Evolutionary conservation across 2,329 filamentous ascomycete species (phyloP).

Genomic region (Talaromyces atroroseus): DNA sequence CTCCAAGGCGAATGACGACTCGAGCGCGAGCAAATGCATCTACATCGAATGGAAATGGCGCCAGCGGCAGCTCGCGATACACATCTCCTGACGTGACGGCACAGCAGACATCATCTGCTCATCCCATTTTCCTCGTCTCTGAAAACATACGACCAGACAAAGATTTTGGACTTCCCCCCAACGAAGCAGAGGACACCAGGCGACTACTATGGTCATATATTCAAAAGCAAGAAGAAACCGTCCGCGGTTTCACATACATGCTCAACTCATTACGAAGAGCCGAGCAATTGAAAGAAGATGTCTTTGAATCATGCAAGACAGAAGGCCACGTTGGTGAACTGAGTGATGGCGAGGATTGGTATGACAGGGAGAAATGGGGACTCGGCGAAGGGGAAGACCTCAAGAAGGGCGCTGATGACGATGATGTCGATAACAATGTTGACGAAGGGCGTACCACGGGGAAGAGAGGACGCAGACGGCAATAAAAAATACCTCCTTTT

Average conservation of each 20-base stretch:
- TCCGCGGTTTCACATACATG: conserved; percentile 52
- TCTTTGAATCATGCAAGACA: conserved; percentile 57
- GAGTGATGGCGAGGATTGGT: conserved; percentile 65
- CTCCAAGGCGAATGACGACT: conserved; percentile 43
- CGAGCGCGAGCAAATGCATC: conserved; percentile 37
- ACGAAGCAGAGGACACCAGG: conserved; percentile 59
- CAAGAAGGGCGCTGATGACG: conserved; percentile 56
- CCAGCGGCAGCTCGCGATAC: conserved; percentile 14
- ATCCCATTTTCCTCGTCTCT: conserved; percentile 56
- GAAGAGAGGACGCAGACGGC: conserved; percentile 34
- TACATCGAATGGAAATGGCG: conserved; percentile 25
- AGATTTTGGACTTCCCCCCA: conserved; percentile 52
- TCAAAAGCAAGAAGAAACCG: conserved; percentile 61
- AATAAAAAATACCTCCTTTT: neutral
- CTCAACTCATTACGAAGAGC: conserved; percentile 53
- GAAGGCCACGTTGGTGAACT: conserved; percentile 61
- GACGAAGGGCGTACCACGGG: conserved; percentile 36
- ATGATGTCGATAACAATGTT: conserved; percentile 51
- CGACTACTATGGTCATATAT: conserved; percentile 57
- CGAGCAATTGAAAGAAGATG: conserved; percentile 55
- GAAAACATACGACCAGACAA: conserved; percentile 46
- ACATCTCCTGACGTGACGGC: conserved; percentile 25
- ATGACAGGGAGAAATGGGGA: conserved; percentile 57
- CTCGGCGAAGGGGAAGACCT: conserved; percentile 50
- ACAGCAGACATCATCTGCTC: conserved; percentile 34